Evolutionary conservation across 192 early-diverging fungal genomes (phyloP).

Genomic region (Coemansia biformis): DNA sequence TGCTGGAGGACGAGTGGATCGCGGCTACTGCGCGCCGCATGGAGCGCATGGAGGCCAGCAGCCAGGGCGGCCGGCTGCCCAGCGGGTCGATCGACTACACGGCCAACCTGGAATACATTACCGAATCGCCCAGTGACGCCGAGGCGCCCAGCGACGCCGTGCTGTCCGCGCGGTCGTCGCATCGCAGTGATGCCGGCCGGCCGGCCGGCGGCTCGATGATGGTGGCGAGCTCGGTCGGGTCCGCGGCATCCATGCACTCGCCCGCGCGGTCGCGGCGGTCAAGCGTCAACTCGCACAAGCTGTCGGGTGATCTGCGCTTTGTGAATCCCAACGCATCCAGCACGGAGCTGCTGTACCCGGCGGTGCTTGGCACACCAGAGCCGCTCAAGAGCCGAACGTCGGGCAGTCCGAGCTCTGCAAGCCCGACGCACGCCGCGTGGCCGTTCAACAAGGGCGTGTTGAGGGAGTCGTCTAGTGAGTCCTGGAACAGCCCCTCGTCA

Average conservation of each 20-base stretch:
- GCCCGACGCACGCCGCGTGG: constrained; percentile 34
- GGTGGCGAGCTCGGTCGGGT: constrained; percentile 20
- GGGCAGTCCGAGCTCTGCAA: constrained; percentile 24
- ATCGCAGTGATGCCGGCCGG: constrained; percentile 3
- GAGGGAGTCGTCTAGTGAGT: not conserved
- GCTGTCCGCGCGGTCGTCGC: constrained; percentile 1
- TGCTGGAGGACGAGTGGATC: constrained; percentile 73
- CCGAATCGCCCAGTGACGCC: not conserved
- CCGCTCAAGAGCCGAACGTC: constrained; percentile 8
- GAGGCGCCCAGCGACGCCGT: not conserved
- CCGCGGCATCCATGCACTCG: constrained; percentile 14
- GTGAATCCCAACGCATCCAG: constrained; percentile 7
- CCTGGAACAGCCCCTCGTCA: too few relatives aligned
- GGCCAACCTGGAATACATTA: constrained; percentile 5
- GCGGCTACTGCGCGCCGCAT: constrained; percentile 30
- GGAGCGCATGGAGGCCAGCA: constrained; percentile 12
- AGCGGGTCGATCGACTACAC: constrained; percentile 7
- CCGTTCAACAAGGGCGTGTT: constrained; percentile 38
- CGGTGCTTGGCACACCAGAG: too few relatives aligned
- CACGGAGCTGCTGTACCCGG: too few relatives aligned
- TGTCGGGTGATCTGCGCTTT: constrained; percentile 38
- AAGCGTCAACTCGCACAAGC: constrained; percentile 28
- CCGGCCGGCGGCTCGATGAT: constrained; percentile 4
- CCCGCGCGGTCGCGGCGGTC: constrained; percentile 32
- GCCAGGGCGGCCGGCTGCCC: constrained; percentile 10